These are phyloP conservation scores for Spinacia oleracea DNA, from an alignment of 179 eudicot genomes.

Conservation along the genomic window DNA sequence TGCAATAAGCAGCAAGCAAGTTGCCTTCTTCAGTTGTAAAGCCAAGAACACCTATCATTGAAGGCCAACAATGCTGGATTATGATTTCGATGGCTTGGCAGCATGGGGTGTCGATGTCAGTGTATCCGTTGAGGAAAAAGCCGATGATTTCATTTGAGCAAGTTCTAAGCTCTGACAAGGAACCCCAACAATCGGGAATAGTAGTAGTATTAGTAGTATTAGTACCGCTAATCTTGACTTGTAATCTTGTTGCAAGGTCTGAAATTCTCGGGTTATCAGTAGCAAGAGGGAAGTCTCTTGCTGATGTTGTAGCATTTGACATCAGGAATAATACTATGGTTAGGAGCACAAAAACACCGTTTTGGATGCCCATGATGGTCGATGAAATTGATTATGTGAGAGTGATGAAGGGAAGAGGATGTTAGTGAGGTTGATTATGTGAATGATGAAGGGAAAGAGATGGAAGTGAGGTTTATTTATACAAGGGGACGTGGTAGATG, in stretches of 20 bases:
- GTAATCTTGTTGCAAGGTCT: constrained; percentile 12
- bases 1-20: constrained; percentile 33
- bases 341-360: background rate
- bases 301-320: constrained; percentile 10
- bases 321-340: constrained; percentile 12
- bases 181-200: constrained; percentile 55
- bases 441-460: background rate
- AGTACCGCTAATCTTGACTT: background rate
- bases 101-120: constrained; percentile 51
- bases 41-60: constrained; percentile 51
- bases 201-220: background rate
- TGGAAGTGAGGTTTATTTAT: constrained; percentile 17
- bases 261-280: background rate
- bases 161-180: constrained; percentile 47
- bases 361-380: constrained; percentile 16
- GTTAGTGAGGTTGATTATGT: background rate
- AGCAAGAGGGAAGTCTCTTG: constrained; percentile 7
- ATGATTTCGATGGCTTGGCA: constrained; percentile 48
- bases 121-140: constrained; percentile 49
- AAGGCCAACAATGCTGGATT: constrained; percentile 57
- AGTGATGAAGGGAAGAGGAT: background rate
- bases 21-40: constrained; percentile 42
- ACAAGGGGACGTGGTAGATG: constrained; percentile 12
- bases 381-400: background rate
- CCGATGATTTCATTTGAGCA: constrained; percentile 57